Evolutionary conservation across 108 stramenopile species (phyloP), one percentile per base, ranked within the genome.

Genomic region (Poteriospumella lacustris): DNA sequence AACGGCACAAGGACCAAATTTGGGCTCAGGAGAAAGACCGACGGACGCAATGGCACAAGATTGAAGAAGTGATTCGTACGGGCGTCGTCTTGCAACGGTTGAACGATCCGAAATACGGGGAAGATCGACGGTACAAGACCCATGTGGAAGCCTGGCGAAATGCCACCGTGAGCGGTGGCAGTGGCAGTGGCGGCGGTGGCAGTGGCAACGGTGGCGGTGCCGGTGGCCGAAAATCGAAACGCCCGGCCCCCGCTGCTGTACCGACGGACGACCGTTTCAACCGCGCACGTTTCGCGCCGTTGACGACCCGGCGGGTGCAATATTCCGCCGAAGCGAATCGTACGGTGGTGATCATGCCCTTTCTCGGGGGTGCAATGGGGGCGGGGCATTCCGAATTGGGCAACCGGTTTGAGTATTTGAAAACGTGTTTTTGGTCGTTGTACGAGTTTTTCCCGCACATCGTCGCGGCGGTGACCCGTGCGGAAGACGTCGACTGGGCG

Each of bases 371-470:
- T 34, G 47, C 70, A 34, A 56, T 73, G 44, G 70, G 70, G 12
- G 70, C 70, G 36, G 70, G 70, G 5, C 70, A 73, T 56, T 73
- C 70, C 5, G 41, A 52, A 73, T 56, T 73, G 33, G 41, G 26
- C 28, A 73, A 73, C 42, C 70, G 70, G 9, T 73, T 52, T 42
- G 70, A 73, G 42, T 73, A 73, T 73, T 24, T 73, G 5, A 73
- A 73, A 38, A 56, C 70, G 9, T 73, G 70, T 38, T 73, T 73
- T 73, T 73, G 70, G 70, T 33, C 31, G 5, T 52, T 73, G 24
- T 73, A 42, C 36, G 70, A 44, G 33, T 56, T 52, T 38, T 52
- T 73, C 24, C 47, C 70, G 9, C 42, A 36, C 5, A 73, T 73
- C 28, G 33, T 73, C 26, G 70, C 24, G 31, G 70, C 70, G 3